Evolutionary conservation across 202 grass and related monocot genomes (phyloP), one percentile per base, ranked within the genome.

Genomic region (Hordeum pubiflorum): DNA sequence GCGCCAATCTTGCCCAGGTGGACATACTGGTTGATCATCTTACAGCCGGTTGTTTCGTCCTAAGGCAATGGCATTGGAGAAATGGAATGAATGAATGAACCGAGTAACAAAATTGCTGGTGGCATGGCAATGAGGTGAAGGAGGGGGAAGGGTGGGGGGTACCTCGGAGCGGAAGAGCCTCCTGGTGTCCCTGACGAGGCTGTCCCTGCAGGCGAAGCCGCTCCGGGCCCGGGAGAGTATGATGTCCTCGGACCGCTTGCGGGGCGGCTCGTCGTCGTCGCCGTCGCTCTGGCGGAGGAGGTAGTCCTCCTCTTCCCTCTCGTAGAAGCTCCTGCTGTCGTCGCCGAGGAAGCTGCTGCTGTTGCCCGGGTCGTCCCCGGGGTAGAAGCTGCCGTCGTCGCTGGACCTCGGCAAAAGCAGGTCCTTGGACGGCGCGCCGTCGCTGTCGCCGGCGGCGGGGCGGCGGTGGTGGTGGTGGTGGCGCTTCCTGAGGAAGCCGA

Each of bases 1-100:
- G 91, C 66, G 63, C 91, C 91, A 74, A 94, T 92, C 79, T 90
- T 94, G 26, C 85, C 86, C 55, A 88, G 17, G 44, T 93, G 94
- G 54, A 92, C 81, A 90, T 94, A 97, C 69, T 94, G 85, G 61
- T 97, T 97, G 29, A 97, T 61, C 91, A 94, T 92, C 75, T 97
- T 94, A 39, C 74, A 89, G 58, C 87, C 87, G 81, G 87, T 83
- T 77, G 87, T 83, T 80, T 92, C 86, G 60, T 97, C 91, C 94
- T 97, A 63, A 46, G 71, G 10, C 22, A 58, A 52, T 85, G 32
- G 31, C 31, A 32, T 3, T 24, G 44, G 44, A 48, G 44, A 48
- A 48, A 48, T 48, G 14, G 5, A 44, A 44, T 14, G 41, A 44
- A 44, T 44, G 12, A 14, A 43, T 2, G 10, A 43, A 10, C 7